Evolutionary conservation across 208 protist genomes (phyloP).

Genomic region (Leishmania braziliensis): DNA sequence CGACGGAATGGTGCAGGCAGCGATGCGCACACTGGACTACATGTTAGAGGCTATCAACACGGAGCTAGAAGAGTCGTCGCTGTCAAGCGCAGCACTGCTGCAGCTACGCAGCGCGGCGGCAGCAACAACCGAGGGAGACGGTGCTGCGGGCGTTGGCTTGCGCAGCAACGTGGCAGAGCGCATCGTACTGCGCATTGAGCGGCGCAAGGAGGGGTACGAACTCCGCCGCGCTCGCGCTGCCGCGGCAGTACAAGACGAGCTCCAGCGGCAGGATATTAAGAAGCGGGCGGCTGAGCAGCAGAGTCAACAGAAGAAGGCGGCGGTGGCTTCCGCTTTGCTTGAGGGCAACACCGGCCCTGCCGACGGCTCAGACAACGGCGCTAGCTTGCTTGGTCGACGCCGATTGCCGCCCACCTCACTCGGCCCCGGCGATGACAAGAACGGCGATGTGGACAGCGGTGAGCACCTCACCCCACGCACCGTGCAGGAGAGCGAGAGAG

Average conservation of each 20-base stretch:
- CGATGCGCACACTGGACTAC: slow-evolving; percentile 55
- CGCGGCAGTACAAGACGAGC: slow-evolving; percentile 29
- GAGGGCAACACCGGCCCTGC: not conserved
- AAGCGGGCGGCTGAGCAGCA: slow-evolving; percentile 5
- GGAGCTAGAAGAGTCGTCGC: slow-evolving; percentile 52
- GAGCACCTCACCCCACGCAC: slow-evolving; percentile 20
- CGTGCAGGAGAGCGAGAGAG: slow-evolving; percentile 17
- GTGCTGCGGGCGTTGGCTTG: not conserved
- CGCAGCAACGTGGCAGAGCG: slow-evolving; percentile 48
- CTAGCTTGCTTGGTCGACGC: not conserved
- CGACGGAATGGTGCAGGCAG: slow-evolving; percentile 58
- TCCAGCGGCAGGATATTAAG: slow-evolving; percentile 18
- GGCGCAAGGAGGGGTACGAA: slow-evolving; percentile 60
- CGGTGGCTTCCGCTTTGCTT: not conserved
- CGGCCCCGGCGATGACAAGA: not conserved
- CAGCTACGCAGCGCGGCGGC: slow-evolving; percentile 39
- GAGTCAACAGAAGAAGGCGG: not conserved
- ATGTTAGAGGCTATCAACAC: slow-evolving; percentile 82
- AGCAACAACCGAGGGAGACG: slow-evolving; percentile 35
- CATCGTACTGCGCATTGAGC: slow-evolving; percentile 68
- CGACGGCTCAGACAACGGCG: not conserved
- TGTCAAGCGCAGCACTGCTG: slow-evolving; percentile 38
- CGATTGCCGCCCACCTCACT: not conserved
- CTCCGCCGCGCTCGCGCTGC: slow-evolving; percentile 27
- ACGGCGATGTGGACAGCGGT: slow-evolving; percentile 2